phyloP scores from a whole-genome alignment of 2,329 filamentous ascomycete species.

The Colletotrichum costaricense region DNA sequence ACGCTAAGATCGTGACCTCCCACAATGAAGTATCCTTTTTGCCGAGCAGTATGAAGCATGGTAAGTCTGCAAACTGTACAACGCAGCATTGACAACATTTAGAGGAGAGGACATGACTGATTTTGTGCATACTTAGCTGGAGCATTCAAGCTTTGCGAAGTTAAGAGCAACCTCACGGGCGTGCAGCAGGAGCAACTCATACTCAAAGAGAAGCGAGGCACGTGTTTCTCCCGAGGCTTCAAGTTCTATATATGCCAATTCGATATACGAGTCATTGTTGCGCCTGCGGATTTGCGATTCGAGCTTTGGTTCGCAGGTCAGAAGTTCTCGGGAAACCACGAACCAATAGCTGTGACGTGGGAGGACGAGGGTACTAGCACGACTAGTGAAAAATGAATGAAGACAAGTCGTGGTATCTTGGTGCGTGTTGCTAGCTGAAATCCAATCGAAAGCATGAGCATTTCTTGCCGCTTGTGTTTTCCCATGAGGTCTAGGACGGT shows the following conservation, averaged over 20 bases:
- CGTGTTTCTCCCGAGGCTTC: constrained; percentile 46
- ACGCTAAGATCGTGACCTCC: constrained; percentile 52
- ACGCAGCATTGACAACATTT: neutral
- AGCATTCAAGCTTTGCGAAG: constrained; percentile 50
- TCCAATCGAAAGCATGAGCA: neutral
- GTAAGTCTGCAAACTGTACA: constrained; percentile 40
- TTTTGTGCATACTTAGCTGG: constrained; percentile 43
- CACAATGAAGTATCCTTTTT: constrained; percentile 49
- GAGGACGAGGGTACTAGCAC: constrained; percentile 42
- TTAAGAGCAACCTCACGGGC: constrained; percentile 54
- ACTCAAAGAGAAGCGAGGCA: constrained; percentile 48
- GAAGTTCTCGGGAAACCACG: constrained; percentile 51
- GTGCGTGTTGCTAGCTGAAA: neutral
- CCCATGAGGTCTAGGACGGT: neutral
- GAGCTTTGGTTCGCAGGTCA: constrained; percentile 56
- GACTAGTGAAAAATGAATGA: neutral
- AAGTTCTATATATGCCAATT: constrained; percentile 54
- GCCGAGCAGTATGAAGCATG: constrained; percentile 50
- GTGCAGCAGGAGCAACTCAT: constrained; percentile 52
- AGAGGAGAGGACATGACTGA: neutral
- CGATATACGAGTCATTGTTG: constrained; percentile 65
- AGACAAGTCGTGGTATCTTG: neutral
- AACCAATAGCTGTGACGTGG: constrained; percentile 50
- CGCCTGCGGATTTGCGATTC: constrained; percentile 63
- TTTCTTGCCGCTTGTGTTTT: neutral